phyloP scores from a whole-genome alignment of 768 basidiomycete genomes.

The Kondoa malvinella region DNA sequence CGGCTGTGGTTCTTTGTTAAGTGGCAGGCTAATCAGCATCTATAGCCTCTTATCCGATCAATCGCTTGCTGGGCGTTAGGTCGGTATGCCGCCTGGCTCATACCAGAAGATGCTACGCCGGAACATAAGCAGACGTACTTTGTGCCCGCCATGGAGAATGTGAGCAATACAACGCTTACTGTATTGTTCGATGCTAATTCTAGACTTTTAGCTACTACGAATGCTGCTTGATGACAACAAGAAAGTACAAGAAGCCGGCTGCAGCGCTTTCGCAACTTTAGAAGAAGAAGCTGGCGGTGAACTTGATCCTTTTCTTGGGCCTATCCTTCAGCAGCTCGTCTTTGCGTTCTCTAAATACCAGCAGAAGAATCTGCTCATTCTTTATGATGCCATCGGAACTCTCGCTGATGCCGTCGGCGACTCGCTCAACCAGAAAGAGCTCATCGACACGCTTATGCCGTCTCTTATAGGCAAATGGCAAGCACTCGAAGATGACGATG shows the following conservation, averaged over 20 bases:
- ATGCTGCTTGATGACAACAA: constrained; percentile 98
- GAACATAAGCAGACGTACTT: constrained; percentile 83
- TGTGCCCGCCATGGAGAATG: constrained; percentile 95
- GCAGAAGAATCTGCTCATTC: constrained; percentile 95
- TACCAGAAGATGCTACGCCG: constrained; percentile 42
- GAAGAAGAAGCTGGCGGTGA: constrained; percentile 90
- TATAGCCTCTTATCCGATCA: constrained; percentile 82
- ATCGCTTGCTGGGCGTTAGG: constrained; percentile 99
- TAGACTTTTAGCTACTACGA: constrained; percentile 55
- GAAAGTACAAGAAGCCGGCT: constrained; percentile 96
- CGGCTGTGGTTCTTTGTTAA: not conserved
- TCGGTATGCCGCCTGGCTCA: constrained; percentile 93
- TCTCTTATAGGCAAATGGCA: constrained; percentile 77
- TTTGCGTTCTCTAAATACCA: constrained; percentile 96
- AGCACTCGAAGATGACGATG: constrained; percentile 76
- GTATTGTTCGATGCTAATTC: not conserved
- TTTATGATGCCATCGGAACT: constrained; percentile 98
- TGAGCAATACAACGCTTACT: constrained; percentile 34
- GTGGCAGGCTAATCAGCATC: not conserved
- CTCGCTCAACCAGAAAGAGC: constrained; percentile 61
- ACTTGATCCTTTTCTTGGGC: constrained; percentile 83
- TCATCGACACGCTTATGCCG: constrained; percentile 87
- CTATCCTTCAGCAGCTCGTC: constrained; percentile 83
- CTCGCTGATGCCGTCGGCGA: constrained; percentile 88
- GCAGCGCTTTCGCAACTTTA: constrained; percentile 92